Conservation (phyloP, 306 rosid genomes). For the Trichosanthes truncata region DNA sequence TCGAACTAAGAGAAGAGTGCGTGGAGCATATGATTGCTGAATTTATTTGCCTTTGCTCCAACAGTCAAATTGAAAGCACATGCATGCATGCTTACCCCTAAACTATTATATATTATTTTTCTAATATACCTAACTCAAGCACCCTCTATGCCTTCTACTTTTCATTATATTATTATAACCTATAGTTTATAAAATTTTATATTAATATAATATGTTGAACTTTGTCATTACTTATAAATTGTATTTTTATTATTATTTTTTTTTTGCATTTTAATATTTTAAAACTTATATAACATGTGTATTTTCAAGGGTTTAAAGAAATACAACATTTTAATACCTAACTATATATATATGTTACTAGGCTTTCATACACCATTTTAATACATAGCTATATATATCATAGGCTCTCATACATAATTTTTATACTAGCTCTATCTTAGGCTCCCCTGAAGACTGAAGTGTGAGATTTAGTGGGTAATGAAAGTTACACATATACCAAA, state of each 20-base stretch:
- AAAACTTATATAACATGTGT: neutral
- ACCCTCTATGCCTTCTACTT: neutral
- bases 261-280: neutral
- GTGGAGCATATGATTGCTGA: conserved; percentile 7
- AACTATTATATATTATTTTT: neutral
- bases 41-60: neutral
- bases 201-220: neutral
- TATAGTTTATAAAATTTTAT: neutral
- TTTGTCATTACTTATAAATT: too few species aligned
- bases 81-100: conserved; percentile 1
- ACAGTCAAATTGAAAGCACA: conserved; percentile 5
- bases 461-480: neutral
- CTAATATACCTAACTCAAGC: neutral
- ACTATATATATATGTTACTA: too few species aligned
- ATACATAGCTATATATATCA: neutral
- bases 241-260: too few species aligned
- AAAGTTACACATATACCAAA: neutral
- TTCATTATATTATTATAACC: neutral
- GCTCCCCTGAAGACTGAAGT: neutral
- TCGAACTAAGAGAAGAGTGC: neutral
- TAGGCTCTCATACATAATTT: neutral
- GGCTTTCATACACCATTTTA: neutral
- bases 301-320: neutral
- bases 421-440: neutral
- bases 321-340: neutral